Evolutionary conservation across 441 rosid species (phyloP).

Genomic region (Geranium incanum): DNA sequence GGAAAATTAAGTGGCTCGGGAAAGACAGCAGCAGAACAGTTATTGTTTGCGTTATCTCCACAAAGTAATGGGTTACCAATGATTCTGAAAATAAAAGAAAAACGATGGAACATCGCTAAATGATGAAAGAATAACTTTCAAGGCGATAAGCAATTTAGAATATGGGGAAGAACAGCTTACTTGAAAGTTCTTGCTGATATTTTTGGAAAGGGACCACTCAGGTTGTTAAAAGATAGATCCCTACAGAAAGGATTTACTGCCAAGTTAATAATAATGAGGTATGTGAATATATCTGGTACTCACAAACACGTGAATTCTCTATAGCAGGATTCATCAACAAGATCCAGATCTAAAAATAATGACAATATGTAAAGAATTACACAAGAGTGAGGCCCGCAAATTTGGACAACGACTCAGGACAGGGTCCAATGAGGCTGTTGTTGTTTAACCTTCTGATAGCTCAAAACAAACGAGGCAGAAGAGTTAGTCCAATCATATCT

Average conservation of each 20-base stretch:
- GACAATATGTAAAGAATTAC: conserved; percentile 40
- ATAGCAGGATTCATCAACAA: background rate
- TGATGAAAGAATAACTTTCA: background rate
- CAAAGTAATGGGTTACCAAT: conserved; percentile 81
- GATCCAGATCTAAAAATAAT: background rate
- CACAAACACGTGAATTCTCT: background rate
- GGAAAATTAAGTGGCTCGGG: conserved; percentile 42
- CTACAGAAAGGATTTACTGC: conserved; percentile 24
- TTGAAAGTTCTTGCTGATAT: conserved; percentile 82
- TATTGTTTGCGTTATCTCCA: conserved; percentile 6
- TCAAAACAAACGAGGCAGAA: conserved; percentile 17
- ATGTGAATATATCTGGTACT: conserved; percentile 4
- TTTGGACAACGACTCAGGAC: conserved; percentile 64
- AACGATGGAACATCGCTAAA: background rate
- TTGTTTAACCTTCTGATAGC: conserved; percentile 73
- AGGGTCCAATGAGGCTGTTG: conserved; percentile 63
- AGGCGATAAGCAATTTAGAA: conserved; percentile 8
- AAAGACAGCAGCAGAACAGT: conserved; percentile 2
- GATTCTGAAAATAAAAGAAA: conserved; percentile 42
- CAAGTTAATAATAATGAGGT: conserved; percentile 21
- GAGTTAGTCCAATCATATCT: background rate
- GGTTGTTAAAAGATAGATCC: conserved; percentile 85
- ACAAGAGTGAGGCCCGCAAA: conserved; percentile 77
- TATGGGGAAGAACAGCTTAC: conserved; percentile 29
- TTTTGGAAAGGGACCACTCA: conserved; percentile 75